These are phyloP conservation scores for Xylaria sp. DNA, from an alignment of 2,329 filamentous ascomycete genomes.

Conservation along the genomic window DNA sequence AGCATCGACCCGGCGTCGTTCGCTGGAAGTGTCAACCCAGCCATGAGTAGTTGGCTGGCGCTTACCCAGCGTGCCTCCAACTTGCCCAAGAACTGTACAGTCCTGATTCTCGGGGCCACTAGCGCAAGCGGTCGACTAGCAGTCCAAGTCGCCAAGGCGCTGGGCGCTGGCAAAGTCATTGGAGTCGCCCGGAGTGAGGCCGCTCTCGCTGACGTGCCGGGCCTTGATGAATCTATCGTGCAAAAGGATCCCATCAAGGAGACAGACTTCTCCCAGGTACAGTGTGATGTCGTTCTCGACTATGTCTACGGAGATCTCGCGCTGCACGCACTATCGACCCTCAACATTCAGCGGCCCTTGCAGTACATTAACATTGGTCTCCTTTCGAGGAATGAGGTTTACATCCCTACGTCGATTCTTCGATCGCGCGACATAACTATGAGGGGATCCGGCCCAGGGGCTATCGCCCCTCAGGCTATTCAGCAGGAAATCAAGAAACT, in stretches of 20 bases:
- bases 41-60: slow-evolving; percentile 67
- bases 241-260: slow-evolving; percentile 53
- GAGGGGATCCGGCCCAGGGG: slow-evolving; percentile 57
- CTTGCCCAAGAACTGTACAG: slow-evolving; percentile 56
- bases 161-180: slow-evolving; percentile 61
- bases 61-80: slow-evolving; percentile 55
- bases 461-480: slow-evolving; percentile 52
- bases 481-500: slow-evolving; percentile 45
- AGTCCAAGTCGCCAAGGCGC: slow-evolving; percentile 56
- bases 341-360: slow-evolving; percentile 55
- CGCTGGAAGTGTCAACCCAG: slow-evolving; percentile 64
- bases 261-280: slow-evolving; percentile 58
- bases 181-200: slow-evolving; percentile 61
- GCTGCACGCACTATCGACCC: slow-evolving; percentile 53
- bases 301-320: slow-evolving; percentile 64
- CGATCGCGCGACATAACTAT: slow-evolving; percentile 61
- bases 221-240: slow-evolving; percentile 58
- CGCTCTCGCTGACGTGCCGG: slow-evolving; percentile 53
- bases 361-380: slow-evolving; percentile 65
- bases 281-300: slow-evolving; percentile 65
- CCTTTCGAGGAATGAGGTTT: slow-evolving; percentile 52
- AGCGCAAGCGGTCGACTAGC: slow-evolving; percentile 63
- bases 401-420: slow-evolving; percentile 56
- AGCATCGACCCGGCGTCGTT: slow-evolving; percentile 59
- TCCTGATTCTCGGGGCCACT: slow-evolving; percentile 64